These are phyloP conservation scores for Acanthamoeba lenticulata DNA, from an alignment of 208 protist species.

Conservation along the genomic window DNA sequence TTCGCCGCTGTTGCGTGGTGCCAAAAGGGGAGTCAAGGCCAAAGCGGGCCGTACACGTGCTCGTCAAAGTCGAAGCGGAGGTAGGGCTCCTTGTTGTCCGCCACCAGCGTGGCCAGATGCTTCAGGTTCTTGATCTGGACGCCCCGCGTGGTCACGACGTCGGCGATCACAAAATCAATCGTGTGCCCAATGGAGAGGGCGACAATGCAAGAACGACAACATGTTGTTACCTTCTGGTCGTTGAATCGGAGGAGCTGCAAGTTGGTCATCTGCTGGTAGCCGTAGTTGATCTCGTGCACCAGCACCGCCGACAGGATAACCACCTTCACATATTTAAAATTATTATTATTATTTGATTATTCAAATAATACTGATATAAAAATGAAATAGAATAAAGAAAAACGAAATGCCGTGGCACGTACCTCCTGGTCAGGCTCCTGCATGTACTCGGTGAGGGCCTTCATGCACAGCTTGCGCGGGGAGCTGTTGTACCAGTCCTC, in stretches of 20 bases:
- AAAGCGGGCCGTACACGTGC: conserved; percentile 22
- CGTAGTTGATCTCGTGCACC: conserved; percentile 79
- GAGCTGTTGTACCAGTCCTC: conserved; percentile 73
- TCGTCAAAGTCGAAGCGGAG: conserved; percentile 68
- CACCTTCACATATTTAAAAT: too few relatives aligned
- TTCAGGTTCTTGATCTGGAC: conserved; percentile 71
- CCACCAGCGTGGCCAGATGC: conserved; percentile 73
- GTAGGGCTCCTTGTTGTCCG: conserved; percentile 18
- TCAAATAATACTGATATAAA: too few relatives aligned
- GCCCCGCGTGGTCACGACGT: not conserved
- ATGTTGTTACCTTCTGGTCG: conserved; percentile 66
- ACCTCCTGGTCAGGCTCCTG: conserved; percentile 5
- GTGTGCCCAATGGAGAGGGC: not conserved
- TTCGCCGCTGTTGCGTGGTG: not conserved
- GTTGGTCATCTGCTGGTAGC: conserved; percentile 69
- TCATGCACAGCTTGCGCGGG: conserved; percentile 71
- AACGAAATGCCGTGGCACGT: too few relatives aligned
- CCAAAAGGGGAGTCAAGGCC: too few relatives aligned
- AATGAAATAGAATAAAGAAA: too few relatives aligned
- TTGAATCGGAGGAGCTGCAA: conserved; percentile 71
- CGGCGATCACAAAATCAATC: too few relatives aligned
- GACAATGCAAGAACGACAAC: too few relatives aligned
- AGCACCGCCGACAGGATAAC: conserved; percentile 75
- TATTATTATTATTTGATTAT: too few relatives aligned
- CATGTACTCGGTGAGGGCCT: conserved; percentile 60